Evolutionary conservation across 2,329 filamentous ascomycete genomes (phyloP), one percentile per base, ranked within the genome.

Genomic region (Sporothrix humicola): DNA sequence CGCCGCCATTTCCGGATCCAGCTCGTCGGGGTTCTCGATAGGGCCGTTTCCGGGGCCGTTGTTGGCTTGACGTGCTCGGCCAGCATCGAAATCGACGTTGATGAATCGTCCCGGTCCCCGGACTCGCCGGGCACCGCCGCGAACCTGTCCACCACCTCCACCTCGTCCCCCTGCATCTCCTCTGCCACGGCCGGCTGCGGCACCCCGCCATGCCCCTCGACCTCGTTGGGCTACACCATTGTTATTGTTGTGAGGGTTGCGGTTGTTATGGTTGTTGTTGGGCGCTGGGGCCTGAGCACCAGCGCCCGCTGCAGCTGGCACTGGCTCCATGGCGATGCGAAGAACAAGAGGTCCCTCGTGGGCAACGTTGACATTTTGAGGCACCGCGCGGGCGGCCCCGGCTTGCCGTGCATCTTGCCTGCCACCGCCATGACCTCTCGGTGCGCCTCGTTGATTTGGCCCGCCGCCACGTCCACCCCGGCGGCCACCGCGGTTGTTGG

Each of bases 291-390:
- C 50, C 54, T 15, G 58, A 13, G 61, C 17, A 31, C 15, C 66
- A 6, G 52, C 69, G 26, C 71, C 48, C 50, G 71, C 48, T 8
- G 69, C 65, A 12, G 69, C 20, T 3, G 73, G 71, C 0, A 48
- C 72, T 8, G 66, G 20, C 8, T 76, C 80, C 23, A 83, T 82
- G 54, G 85, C 84, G 42, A 89, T 85, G 44, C 87, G 84, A 44
- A 89, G 84, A 13, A 89, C 87, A 12, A 89, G 83, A 4, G 87
- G 87, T 0, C 85, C 87, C 77, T 89, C 87, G 2, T 85, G 85
- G 58, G 85, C 87, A n/a, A 89, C 83, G 20, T 79, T 83, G 65
- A 85, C 82, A 70, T 80, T 71, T 6, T 42, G 59, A 4, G 31
- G 42, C 3, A 4, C 71, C 9, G 52, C 69, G 3, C 50, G 46